phyloP scores from a whole-genome alignment of 169 alveolate species.

The Cryptosporidium sp. region DNA sequence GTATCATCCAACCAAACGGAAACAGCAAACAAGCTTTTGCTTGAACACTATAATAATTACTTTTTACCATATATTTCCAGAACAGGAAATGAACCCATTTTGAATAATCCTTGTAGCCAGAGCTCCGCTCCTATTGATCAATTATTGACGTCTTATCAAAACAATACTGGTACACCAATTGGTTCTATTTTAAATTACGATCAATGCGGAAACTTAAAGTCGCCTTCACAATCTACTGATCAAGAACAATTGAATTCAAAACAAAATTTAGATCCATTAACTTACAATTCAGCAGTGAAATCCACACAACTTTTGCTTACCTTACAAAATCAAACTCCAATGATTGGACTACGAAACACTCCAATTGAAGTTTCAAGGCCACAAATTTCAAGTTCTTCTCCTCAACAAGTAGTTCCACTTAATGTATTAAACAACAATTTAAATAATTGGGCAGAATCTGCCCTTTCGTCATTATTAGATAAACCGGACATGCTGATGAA shows the following conservation, averaged over 20 bases:
- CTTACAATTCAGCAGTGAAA: slow-evolving; percentile 24
- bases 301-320: slow-evolving; percentile 24
- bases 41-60: slow-evolving; percentile 60
- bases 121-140: slow-evolving; percentile 20
- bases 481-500: slow-evolving; percentile 68
- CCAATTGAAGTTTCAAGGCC: slow-evolving; percentile 34
- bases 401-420: slow-evolving; percentile 42
- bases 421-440: slow-evolving; percentile 26
- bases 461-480: slow-evolving; percentile 59
- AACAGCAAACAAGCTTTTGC: slow-evolving; percentile 18
- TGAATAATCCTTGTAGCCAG: slow-evolving; percentile 19
- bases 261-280: slow-evolving; percentile 8
- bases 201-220: slow-evolving; percentile 10
- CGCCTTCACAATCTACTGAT: slow-evolving; percentile 1
- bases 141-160: slow-evolving; percentile 10
- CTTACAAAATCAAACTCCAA: slow-evolving; percentile 42
- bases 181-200: slow-evolving; percentile 4
- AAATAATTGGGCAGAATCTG: slow-evolving; percentile 63
- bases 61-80: slow-evolving; percentile 47
- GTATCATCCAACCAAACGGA: slow-evolving; percentile 19
- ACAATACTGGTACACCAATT: slow-evolving; percentile 8
- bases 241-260: slow-evolving; percentile 27
- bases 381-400: slow-evolving; percentile 9
- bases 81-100: slow-evolving; percentile 15
- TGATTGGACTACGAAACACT: slow-evolving; percentile 37